Conservation (phyloP, 192 early-diverging fungal genomes). For the Entomortierella beljakovae region DNA sequence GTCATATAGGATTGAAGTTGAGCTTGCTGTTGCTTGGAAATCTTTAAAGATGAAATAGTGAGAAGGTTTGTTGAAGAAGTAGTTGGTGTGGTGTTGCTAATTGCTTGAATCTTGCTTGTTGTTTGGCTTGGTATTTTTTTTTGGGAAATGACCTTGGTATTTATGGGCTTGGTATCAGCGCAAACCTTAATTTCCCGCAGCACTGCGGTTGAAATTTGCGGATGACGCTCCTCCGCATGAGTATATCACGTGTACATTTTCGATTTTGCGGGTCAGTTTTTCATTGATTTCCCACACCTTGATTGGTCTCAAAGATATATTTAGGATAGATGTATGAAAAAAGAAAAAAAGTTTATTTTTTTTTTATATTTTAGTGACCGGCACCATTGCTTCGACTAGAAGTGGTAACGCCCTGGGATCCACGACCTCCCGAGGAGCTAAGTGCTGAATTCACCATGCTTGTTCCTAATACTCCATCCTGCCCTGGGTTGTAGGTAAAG, state of each 20-base stretch:
- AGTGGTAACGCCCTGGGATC: too few species aligned
- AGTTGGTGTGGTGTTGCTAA: not conserved
- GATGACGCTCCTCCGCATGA: not conserved
- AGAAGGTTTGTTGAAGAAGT: not conserved
- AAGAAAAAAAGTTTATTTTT: not conserved
- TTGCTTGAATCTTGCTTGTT: not conserved
- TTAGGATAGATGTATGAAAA: not conserved
- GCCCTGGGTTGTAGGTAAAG: slow-evolving; percentile 87
- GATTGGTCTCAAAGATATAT: too few species aligned
- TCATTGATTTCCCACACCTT: too few species aligned
- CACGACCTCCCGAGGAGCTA: slow-evolving; percentile 29
- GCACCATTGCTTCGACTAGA: slow-evolving; percentile 27
- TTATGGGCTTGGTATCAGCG: not conserved
- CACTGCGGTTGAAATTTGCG: slow-evolving; percentile 10
- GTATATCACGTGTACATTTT: too few species aligned
- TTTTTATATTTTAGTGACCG: slow-evolving; percentile 1
- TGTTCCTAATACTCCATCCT: slow-evolving; percentile 76
- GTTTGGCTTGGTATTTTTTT: slow-evolving; percentile 4
- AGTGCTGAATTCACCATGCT: slow-evolving; percentile 50
- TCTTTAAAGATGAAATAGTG: slow-evolving; percentile 13
- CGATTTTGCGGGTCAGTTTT: too few species aligned
- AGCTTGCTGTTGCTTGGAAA: slow-evolving; percentile 30
- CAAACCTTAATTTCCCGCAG: slow-evolving; percentile 23
- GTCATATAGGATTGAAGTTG: slow-evolving; percentile 31
- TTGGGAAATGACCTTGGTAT: not conserved